Percentiles rank a stretch among this genome's conserved stretches.
These are phyloP conservation scores for Magnusiomyces magnusii DNA, from an alignment of 1,139 yeast genomes.

Conservation along the genomic window DNA sequence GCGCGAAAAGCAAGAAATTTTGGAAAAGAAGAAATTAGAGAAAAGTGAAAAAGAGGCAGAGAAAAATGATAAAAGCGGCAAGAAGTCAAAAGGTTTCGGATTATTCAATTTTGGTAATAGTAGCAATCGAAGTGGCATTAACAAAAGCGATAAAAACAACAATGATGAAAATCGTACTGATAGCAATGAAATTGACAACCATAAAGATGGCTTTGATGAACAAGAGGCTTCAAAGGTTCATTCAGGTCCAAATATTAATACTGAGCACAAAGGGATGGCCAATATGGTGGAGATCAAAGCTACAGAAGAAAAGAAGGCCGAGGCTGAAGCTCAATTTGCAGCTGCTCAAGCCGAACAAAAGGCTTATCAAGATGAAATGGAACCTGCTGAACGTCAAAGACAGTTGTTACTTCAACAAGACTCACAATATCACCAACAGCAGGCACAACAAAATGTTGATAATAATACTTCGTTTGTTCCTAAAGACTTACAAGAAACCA, in stretches of 20 bases:
- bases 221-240: neutral
- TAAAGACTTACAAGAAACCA: neutral
- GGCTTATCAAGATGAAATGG: neutral
- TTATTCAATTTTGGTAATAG: neutral
- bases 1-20: conserved; percentile 2
- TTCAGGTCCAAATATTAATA: too few species aligned
- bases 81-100: neutral
- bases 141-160: neutral
- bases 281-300: too few species aligned
- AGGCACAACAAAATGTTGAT: neutral
- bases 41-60: neutral
- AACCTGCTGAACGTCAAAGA: neutral
- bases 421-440: neutral
- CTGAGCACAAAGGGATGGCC: too few species aligned
- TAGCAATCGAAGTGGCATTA: too few species aligned
- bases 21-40: neutral
- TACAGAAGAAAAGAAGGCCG: neutral
- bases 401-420: neutral
- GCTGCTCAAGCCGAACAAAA: neutral
- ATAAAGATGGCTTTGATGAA: neutral
- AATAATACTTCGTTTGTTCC: neutral
- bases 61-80: neutral
- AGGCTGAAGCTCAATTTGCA: neutral
- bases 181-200: neutral
- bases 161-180: neutral